Evolutionary conservation across 768 basidiomycete species (phyloP).

Genomic region (Rhodocollybia butyracea): DNA sequence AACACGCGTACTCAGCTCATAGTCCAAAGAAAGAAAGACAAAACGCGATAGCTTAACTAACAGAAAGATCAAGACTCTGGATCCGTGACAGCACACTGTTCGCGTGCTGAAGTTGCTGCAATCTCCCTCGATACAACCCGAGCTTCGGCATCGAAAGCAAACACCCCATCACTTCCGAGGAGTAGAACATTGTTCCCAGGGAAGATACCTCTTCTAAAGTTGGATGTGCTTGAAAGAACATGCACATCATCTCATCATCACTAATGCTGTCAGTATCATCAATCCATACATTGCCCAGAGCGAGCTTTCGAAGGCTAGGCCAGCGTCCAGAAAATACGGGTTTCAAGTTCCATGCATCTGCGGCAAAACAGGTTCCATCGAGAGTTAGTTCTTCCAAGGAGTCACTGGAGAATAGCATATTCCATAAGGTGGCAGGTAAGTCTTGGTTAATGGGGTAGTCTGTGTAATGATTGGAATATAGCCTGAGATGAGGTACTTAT

Average conservation of each 20-base stretch:
- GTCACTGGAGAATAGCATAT: constrained; percentile 16
- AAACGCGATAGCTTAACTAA: neutral
- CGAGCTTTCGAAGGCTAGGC: constrained; percentile 12
- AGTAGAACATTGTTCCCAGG: constrained; percentile 10
- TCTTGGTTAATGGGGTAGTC: constrained; percentile 9
- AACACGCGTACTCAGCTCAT: neutral
- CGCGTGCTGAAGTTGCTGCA: constrained; percentile 15
- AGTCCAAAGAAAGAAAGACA: neutral
- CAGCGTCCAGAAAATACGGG: constrained; percentile 13
- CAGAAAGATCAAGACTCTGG: constrained; percentile 9
- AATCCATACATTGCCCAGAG: constrained; percentile 12
- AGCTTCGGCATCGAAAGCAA: constrained; percentile 12
- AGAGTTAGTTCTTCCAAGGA: constrained; percentile 14
- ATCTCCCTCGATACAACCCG: constrained; percentile 11
- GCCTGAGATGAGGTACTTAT: no score
- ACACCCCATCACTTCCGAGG: constrained; percentile 9
- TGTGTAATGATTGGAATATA: no score
- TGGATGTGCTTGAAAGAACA: constrained; percentile 14
- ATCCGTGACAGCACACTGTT: constrained; percentile 10
- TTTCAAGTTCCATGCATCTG: constrained; percentile 13
- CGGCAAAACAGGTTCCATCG: constrained; percentile 15
- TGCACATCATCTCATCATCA: constrained; percentile 6
- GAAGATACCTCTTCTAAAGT: constrained; percentile 9
- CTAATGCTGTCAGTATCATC: constrained; percentile 1
- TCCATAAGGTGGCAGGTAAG: constrained; percentile 16